Percentiles rank a stretch among this genome's conserved stretches.
Conservation (phyloP, 768 basidiomycete genomes). For the Serendipita sp. region DNA sequence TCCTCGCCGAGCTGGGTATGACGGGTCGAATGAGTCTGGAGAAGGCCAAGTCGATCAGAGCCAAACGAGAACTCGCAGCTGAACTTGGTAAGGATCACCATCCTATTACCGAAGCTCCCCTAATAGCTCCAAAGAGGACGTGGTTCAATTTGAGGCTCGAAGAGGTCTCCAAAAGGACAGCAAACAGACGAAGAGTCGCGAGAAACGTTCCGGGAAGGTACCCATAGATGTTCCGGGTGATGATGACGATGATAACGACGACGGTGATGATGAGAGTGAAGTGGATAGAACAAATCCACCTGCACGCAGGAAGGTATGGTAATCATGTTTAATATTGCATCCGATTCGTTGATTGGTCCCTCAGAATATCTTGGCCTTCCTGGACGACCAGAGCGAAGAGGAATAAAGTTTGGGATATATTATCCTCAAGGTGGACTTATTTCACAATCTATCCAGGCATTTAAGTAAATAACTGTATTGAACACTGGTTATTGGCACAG, state of each 20-base stretch:
- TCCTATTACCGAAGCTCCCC: neutral
- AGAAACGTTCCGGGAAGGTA: neutral
- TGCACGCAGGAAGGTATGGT: conserved; percentile 28
- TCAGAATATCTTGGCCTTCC: conserved; percentile 52
- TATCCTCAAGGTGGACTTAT: too few relatives aligned
- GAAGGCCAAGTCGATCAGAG: conserved; percentile 61
- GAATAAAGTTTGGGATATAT: conserved; percentile 19
- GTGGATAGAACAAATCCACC: conserved; percentile 15
- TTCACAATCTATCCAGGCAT: too few relatives aligned
- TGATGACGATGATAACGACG: conserved; percentile 11
- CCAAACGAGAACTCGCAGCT: conserved; percentile 55
- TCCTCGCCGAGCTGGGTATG: conserved; percentile 65
- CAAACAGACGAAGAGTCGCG: conserved; percentile 15
- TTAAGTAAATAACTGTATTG: too few relatives aligned
- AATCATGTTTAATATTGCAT: conserved; percentile 1
- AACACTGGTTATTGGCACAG: too few relatives aligned
- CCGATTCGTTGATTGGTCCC: conserved; percentile 27
- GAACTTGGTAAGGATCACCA: conserved; percentile 44
- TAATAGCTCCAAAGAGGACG: conserved; percentile 40
- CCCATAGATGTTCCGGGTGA: conserved; percentile 12
- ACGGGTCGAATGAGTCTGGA: conserved; percentile 58
- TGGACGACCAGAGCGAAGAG: conserved; percentile 54
- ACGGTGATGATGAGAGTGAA: conserved; percentile 17
- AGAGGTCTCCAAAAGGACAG: conserved; percentile 24
- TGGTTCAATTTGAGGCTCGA: conserved; percentile 44